Evolutionary conservation across 2,329 filamentous ascomycete species (phyloP).

Genomic region (Penicillium sumatraense): DNA sequence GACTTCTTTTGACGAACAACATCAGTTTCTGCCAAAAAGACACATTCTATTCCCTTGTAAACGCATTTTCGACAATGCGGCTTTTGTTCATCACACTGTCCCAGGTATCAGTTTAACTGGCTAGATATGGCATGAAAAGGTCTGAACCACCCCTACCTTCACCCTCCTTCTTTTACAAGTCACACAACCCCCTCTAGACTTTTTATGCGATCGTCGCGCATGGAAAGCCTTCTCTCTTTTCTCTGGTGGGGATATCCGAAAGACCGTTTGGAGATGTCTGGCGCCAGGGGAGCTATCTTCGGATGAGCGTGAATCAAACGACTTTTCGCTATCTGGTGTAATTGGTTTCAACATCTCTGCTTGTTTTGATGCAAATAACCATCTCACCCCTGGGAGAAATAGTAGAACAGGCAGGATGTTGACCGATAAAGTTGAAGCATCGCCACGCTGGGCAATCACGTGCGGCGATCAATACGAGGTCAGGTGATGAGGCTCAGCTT

Average conservation of each 20-base stretch:
- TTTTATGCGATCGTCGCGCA: constrained; percentile 26
- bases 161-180: constrained; percentile 35
- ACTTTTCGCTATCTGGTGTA: not conserved
- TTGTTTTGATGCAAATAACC: not conserved
- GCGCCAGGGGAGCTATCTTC: not conserved
- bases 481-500: not conserved
- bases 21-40: constrained; percentile 16
- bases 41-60: constrained; percentile 26
- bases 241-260: constrained; percentile 9
- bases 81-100: constrained; percentile 36
- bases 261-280: constrained; percentile 15
- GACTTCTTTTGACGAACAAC: not conserved
- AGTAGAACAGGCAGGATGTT: not conserved
- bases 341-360: not conserved
- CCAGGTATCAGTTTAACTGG: not conserved
- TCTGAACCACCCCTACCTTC: constrained; percentile 25
- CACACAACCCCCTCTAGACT: constrained; percentile 33
- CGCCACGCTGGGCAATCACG: constrained; percentile 10
- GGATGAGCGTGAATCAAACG: not conserved
- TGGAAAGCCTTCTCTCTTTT: constrained; percentile 6
- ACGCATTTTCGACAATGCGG: constrained; percentile 32
- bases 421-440: constrained; percentile 7
- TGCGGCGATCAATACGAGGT: not conserved
- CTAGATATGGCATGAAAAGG: not conserved
- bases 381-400: not conserved